Evolutionary conservation across 192 early-diverging fungal species (phyloP).

Genomic region (Radiomyces spectabilis): DNA sequence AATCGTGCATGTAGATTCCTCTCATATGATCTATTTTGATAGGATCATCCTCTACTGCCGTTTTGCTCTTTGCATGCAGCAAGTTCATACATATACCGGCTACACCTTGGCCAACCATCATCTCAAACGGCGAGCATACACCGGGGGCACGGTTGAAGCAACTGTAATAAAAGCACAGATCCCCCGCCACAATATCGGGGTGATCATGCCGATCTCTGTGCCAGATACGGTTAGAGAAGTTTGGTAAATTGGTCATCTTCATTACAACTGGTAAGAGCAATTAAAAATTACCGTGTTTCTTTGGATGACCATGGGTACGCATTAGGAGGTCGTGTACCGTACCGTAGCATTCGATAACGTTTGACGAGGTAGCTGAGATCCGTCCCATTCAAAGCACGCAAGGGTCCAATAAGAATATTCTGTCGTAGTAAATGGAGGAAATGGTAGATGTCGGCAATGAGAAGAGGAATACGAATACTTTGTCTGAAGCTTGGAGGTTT

Average conservation of each 20-base stretch:
- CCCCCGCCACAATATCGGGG: too few relatives aligned
- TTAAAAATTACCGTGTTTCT: constrained; percentile 2
- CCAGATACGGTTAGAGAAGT: too few relatives aligned
- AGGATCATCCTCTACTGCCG: too few relatives aligned
- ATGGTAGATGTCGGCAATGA: constrained; percentile 47
- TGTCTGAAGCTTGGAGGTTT: constrained; percentile 29
- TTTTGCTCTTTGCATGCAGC: background rate
- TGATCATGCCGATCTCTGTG: too few relatives aligned
- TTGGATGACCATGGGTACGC: background rate
- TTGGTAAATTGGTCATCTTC: too few relatives aligned
- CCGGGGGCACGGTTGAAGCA: constrained; percentile 24
- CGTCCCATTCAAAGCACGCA: constrained; percentile 29
- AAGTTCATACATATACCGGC: constrained; percentile 46
- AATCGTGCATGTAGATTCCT: too few relatives aligned
- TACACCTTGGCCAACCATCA: constrained; percentile 41
- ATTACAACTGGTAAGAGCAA: too few relatives aligned
- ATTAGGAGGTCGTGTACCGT: constrained; percentile 10
- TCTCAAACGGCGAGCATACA: constrained; percentile 29
- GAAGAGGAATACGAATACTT: constrained; percentile 40
- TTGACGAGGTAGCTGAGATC: constrained; percentile 31
- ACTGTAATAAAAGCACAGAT: constrained; percentile 49
- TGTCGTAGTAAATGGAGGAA: constrained; percentile 64
- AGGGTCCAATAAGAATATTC: constrained; percentile 38
- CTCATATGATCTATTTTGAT: too few relatives aligned
- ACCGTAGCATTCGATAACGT: constrained; percentile 33